Base-by-base conservation (phyloP, 306 rosid genomes). In the Casuarina cunninghamiana region DNA sequence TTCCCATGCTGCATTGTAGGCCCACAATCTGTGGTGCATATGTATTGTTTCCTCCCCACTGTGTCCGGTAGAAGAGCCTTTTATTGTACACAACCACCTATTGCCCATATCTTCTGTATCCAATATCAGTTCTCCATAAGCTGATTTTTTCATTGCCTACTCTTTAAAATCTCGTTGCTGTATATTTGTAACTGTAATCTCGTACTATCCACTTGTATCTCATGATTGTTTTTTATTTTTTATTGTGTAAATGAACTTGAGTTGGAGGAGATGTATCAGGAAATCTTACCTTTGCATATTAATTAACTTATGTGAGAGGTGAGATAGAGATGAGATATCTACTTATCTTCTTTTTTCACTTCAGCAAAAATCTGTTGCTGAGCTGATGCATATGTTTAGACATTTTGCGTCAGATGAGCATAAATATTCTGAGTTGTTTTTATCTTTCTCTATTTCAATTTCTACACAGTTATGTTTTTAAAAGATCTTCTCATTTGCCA, bases 1-100 rank as follows among this genome's bases (percentile, higher is more conserved):
- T 77, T 85, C 54, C 87, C 89, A 73, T 76, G 81, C 88, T 77
- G 84, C 71, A 12, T 54, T 76, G 93, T 86, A 84, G 96, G 94
- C 70, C 91, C 79, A 74, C 87, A 32, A 41, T 76, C 78, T 80
- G 88, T 88, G 90, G 92, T 82, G 89, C 86, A 54, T 84, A 60
- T 83, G 85, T 67, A 55, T 78, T 77, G 85, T 87, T 84, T 83
- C 75, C 71, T 75, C 80, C 76, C 74, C 77, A 75, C 73, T 73
- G 12, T 69, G 87, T 84, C 86, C 89, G 96, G 85, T 53, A 65
- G 84, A 71, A 70, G 76, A 76, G 53, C 87, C 78, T 61, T 75
- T 74, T 57, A 74, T 79, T 77, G 84, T 80, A 71, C 48, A 72
- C 69, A 80, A 84, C 81, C 78, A 79, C 70, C 61, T 44, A 26